A percentile compares a stretch with the other conserved stretches of the same genome.
These are phyloP conservation scores for Ophiostoma sp. DNA, from an alignment of 2,329 filamentous ascomycete genomes.

Conservation along the genomic window DNA sequence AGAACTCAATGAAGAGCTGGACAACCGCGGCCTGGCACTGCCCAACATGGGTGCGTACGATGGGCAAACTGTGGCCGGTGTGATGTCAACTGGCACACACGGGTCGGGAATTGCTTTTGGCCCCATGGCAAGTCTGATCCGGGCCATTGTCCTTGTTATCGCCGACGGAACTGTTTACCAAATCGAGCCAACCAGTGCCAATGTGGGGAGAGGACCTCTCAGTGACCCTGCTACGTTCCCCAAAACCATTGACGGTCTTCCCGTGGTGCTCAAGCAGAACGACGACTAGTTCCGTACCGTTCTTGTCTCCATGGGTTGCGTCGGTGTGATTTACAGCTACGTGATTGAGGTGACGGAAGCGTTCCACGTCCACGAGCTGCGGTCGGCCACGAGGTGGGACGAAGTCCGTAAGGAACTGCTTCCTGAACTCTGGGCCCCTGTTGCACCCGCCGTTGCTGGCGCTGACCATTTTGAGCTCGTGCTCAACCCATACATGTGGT, in stretches of 20 bases:
- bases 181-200: constrained; percentile 31
- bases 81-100: constrained; percentile 33
- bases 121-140: constrained; percentile 30
- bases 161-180: constrained; percentile 33
- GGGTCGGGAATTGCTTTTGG: constrained; percentile 33
- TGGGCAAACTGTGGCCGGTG: constrained; percentile 33
- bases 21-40: constrained; percentile 32
- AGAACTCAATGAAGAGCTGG: constrained; percentile 33
- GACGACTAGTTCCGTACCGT: constrained; percentile 34
- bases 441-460: constrained; percentile 28
- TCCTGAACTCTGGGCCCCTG: constrained; percentile 30
- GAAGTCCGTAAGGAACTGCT: constrained; percentile 30
- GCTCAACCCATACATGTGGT: constrained; percentile 33
- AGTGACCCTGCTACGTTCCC: constrained; percentile 32
- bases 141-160: constrained; percentile 33
- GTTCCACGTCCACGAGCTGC: constrained; percentile 31
- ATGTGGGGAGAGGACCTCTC: constrained; percentile 27
- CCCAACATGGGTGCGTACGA: constrained; percentile 35
- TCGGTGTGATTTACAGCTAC: constrained; percentile 34
- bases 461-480: constrained; percentile 35
- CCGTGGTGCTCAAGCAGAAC: constrained; percentile 32
- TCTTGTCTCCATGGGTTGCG: constrained; percentile 34
- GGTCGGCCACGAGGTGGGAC: constrained; percentile 31
- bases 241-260: constrained; percentile 27
- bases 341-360: constrained; percentile 32